phyloP scores from a whole-genome alignment of 2,329 filamentous ascomycete genomes.

The Basipetospora sp. region DNA sequence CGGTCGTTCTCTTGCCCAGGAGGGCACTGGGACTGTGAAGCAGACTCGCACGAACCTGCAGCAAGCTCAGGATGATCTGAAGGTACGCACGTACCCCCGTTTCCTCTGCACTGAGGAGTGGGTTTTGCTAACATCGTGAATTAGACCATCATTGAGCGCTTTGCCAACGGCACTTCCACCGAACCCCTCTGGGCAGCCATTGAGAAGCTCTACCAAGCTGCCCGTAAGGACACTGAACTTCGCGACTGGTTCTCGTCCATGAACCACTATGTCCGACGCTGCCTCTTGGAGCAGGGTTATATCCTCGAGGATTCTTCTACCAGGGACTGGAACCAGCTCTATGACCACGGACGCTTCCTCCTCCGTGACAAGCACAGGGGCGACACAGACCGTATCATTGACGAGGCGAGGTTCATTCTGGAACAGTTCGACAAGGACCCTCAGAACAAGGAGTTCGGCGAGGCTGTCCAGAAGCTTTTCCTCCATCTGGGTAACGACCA shows the following conservation, averaged over 20 bases:
- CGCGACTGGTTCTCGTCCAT: conserved; percentile 77
- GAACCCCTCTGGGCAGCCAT: conserved; percentile 77
- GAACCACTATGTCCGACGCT: conserved; percentile 64
- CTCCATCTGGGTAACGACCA: conserved; percentile 72
- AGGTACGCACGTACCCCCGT: too few relatives aligned
- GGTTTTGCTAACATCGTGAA: conserved; percentile 26
- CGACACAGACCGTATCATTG: conserved; percentile 72
- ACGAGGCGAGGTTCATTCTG: conserved; percentile 80
- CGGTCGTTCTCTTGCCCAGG: conserved; percentile 47
- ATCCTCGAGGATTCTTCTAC: conserved; percentile 71
- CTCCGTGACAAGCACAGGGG: conserved; percentile 75
- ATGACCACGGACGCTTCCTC: conserved; percentile 73
- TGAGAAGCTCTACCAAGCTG: conserved; percentile 71
- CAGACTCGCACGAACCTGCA: conserved; percentile 54
- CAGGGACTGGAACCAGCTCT: conserved; percentile 68
- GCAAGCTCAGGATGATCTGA: conserved; percentile 64
- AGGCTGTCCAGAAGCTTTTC: conserved; percentile 72
- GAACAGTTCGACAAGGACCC: conserved; percentile 81
- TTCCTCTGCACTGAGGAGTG: too few relatives aligned
- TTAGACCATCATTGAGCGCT: conserved; percentile 71
- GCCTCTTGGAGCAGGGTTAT: conserved; percentile 78
- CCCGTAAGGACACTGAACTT: conserved; percentile 73
- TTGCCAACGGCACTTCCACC: conserved; percentile 83
- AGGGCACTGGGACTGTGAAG: conserved; percentile 55
- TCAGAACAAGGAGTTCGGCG: conserved; percentile 67